Percentiles rank a stretch among this genome's conserved stretches.
phyloP scores from a whole-genome alignment of 2,329 filamentous ascomycete genomes.

The Diaporthe vexans region DNA sequence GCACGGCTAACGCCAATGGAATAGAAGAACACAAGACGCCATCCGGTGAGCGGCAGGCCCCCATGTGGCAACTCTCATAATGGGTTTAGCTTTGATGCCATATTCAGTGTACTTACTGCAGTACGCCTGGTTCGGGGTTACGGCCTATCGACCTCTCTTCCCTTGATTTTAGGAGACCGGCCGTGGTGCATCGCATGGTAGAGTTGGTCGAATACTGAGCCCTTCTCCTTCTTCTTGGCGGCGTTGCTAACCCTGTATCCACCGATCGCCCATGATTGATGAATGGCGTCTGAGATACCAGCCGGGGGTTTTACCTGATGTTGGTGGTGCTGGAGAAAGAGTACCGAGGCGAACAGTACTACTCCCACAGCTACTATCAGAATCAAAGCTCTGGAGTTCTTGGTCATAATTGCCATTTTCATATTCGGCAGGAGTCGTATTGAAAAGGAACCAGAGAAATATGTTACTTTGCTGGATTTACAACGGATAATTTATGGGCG shows the following conservation, averaged over 20 bases:
- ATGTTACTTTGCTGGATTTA: not conserved
- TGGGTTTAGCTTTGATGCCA: too few relatives aligned
- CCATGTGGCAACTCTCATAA: not conserved
- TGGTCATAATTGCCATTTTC: not conserved
- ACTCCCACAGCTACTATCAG: not conserved
- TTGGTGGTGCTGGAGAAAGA: not conserved
- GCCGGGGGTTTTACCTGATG: not conserved
- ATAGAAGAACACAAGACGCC: not conserved
- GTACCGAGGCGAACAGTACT: not conserved
- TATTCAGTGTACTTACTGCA: slow-evolving; percentile 45
- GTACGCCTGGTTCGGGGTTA: slow-evolving; percentile 59
- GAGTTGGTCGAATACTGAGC: slow-evolving; percentile 55
- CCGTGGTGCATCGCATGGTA: slow-evolving; percentile 50
- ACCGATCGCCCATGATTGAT: not conserved
- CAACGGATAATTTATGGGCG: not conserved
- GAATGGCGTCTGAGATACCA: not conserved
- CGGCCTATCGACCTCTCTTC: slow-evolving; percentile 54
- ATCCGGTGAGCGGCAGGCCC: too few relatives aligned
- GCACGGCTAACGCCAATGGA: too few relatives aligned
- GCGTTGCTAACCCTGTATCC: slow-evolving; percentile 47
- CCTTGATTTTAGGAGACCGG: slow-evolving; percentile 51
- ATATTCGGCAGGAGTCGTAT: not conserved
- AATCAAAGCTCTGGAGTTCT: not conserved
- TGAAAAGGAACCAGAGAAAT: not conserved
- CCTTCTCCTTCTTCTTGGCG: slow-evolving; percentile 53